Percentiles rank a stretch among this genome's conserved stretches.
Evolutionary conservation across 441 rosid genomes (phyloP).

Genomic region (Monsonia emarginata): DNA sequence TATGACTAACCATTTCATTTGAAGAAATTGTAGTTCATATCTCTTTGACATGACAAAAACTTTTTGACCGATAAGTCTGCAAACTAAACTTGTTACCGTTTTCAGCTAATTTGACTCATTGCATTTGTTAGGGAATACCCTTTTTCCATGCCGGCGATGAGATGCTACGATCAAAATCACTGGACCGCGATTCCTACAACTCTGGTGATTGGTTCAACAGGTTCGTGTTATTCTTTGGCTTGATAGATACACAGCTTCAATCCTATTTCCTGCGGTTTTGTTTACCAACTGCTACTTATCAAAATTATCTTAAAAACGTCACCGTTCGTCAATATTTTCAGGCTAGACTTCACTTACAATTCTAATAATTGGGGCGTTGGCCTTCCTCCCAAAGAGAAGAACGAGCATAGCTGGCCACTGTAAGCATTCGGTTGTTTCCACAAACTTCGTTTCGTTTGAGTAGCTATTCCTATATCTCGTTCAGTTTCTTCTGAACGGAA

Average conservation of each 20-base stretch:
- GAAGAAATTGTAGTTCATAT: too few species aligned
- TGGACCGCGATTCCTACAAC: slow-evolving; percentile 98
- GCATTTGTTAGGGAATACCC: slow-evolving; percentile 75
- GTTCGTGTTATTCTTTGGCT: slow-evolving; percentile 21
- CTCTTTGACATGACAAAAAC: too few species aligned
- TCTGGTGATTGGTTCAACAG: slow-evolving; percentile 99
- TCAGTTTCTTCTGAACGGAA: neutral
- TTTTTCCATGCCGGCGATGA: slow-evolving; percentile 96
- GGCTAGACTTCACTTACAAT: slow-evolving; percentile 75
- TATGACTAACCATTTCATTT: too few species aligned
- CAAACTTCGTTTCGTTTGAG: slow-evolving; percentile 4
- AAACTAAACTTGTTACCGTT: too few species aligned
- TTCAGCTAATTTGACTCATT: too few species aligned
- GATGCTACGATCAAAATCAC: slow-evolving; percentile 87
- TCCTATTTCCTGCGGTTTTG: slow-evolving; percentile 8
- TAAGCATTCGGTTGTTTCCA: slow-evolving; percentile 30
- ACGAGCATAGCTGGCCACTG: slow-evolving; percentile 75
- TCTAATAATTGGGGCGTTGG: slow-evolving; percentile 92
- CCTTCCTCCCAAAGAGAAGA: slow-evolving; percentile 84
- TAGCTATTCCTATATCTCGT: neutral
- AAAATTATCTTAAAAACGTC: slow-evolving; percentile 9
- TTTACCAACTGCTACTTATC: neutral
- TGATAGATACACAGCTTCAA: neutral
- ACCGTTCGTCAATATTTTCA: slow-evolving; percentile 29
- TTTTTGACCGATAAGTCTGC: too few species aligned